phyloP scores from a whole-genome alignment of 1,284 basidiomycete genomes.

The Pterula multifida region DNA sequence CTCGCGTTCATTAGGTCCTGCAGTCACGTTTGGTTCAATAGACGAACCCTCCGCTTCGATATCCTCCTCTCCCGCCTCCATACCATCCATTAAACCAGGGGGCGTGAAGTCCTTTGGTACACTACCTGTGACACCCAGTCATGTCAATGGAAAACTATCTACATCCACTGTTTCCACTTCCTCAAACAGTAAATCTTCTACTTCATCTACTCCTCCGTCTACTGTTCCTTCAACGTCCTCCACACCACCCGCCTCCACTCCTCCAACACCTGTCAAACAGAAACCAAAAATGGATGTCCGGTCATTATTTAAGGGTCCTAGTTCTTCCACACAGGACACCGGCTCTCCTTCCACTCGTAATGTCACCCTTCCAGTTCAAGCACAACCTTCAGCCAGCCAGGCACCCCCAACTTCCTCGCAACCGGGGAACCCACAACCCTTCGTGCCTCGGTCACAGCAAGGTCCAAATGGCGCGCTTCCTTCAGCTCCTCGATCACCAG shows the following conservation, averaged over 20 bases:
- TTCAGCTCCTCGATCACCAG: constrained; percentile 44
- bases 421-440: neutral
- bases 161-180: constrained; percentile 21
- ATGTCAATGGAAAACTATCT: constrained; percentile 47
- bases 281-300: constrained; percentile 1
- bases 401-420: constrained; percentile 14
- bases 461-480: constrained; percentile 26
- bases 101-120: constrained; percentile 73
- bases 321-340: constrained; percentile 15
- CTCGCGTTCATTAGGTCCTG: constrained; percentile 30
- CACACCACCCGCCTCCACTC: constrained; percentile 26
- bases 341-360: constrained; percentile 31
- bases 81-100: constrained; percentile 54
- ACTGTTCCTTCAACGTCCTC: constrained; percentile 24
- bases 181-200: constrained; percentile 18
- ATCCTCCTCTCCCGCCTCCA: constrained; percentile 55
- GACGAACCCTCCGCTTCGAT: constrained; percentile 56
- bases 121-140: constrained; percentile 39
- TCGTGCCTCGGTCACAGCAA: neutral
- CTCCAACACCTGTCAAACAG: constrained; percentile 18
- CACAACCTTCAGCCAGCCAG: constrained; percentile 25
- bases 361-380: constrained; percentile 30
- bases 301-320: constrained; percentile 11
- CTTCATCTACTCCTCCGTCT: constrained; percentile 21
- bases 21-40: constrained; percentile 79